phyloP scores from a whole-genome alignment of 1,284 basidiomycete genomes.

The Cryptococcus sp. region DNA sequence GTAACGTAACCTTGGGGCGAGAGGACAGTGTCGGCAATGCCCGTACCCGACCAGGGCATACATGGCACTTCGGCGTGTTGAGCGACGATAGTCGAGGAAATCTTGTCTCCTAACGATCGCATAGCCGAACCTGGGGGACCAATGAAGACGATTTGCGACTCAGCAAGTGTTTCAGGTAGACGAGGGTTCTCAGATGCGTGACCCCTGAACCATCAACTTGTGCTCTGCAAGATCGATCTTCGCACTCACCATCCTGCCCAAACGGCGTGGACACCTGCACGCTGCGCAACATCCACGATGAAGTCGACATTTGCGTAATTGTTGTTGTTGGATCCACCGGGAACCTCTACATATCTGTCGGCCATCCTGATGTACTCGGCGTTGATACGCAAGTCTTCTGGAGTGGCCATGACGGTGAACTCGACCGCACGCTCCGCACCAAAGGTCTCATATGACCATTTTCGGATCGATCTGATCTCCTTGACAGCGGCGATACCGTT shows the following conservation, averaged over 20 bases:
- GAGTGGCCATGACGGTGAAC: conserved; percentile 99
- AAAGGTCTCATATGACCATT: conserved; percentile 99
- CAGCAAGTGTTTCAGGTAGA: conserved; percentile 88
- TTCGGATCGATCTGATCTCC: conserved; percentile 96
- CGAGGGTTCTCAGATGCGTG: conserved; percentile 99
- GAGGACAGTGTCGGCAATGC: conserved; percentile 82
- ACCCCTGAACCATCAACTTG: conserved; percentile 53
- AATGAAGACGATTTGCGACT: conserved; percentile 97
- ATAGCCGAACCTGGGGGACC: conserved; percentile 98
- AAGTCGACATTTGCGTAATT: conserved; percentile 99
- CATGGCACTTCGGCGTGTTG: conserved; percentile 97
- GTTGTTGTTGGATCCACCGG: conserved; percentile 98
- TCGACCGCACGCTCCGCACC: conserved; percentile 93
- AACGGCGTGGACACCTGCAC: conserved; percentile 95
- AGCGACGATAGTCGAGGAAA: conserved; percentile 98
- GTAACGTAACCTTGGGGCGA: conserved; percentile 88
- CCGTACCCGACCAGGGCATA: conserved; percentile 98
- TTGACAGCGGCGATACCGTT: conserved; percentile 99
- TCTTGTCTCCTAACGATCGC: conserved; percentile 99
- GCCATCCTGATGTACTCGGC: conserved; percentile 99
- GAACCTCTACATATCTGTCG: conserved; percentile 97
- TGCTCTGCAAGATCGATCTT: neutral
- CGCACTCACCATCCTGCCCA: conserved; percentile 88
- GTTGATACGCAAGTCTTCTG: conserved; percentile 92
- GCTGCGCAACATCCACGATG: conserved; percentile 97